These are phyloP conservation scores for Monilinia laxa DNA, from an alignment of 2,329 filamentous ascomycete genomes.

Conservation along the genomic window DNA sequence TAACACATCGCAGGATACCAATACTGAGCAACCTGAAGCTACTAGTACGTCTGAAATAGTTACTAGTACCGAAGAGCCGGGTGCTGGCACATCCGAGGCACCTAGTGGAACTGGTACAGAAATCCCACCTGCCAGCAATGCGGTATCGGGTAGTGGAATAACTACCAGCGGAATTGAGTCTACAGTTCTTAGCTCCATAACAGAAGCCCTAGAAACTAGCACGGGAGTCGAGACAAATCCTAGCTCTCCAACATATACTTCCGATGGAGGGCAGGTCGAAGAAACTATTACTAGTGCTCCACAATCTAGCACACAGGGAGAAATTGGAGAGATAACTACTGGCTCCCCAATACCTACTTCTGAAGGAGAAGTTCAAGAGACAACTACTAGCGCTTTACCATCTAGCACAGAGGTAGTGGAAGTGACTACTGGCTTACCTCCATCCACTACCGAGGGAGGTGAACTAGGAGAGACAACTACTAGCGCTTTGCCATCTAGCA, in stretches of 20 bases:
- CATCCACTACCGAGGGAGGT: too few species aligned
- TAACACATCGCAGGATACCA: too few species aligned
- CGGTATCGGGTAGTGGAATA: not conserved
- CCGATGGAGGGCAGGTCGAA: not conserved
- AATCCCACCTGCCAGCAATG: not conserved
- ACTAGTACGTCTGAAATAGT: too few species aligned
- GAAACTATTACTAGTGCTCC: not conserved
- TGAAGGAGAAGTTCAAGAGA: not conserved
- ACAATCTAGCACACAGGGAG: not conserved
- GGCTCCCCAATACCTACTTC: not conserved
- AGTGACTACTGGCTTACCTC: too few species aligned
- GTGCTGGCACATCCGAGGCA: not conserved
- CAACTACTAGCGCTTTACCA: not conserved
- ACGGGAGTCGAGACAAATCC: not conserved
- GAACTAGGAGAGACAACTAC: not conserved
- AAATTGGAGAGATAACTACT: not conserved
- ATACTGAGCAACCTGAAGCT: too few species aligned
- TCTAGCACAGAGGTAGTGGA: too few species aligned
- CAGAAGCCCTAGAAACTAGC: not conserved
- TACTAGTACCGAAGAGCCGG: too few species aligned
- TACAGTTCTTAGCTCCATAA: not conserved
- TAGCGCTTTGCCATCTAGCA: too few species aligned
- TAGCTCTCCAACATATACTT: not conserved
- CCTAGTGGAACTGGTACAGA: not conserved
- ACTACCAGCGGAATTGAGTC: not conserved